A percentile compares a stretch with the other conserved stretches of the same genome.
These are phyloP conservation scores for Gossypium australe DNA, from an alignment of 345 rosid genomes.

Conservation along the genomic window DNA sequence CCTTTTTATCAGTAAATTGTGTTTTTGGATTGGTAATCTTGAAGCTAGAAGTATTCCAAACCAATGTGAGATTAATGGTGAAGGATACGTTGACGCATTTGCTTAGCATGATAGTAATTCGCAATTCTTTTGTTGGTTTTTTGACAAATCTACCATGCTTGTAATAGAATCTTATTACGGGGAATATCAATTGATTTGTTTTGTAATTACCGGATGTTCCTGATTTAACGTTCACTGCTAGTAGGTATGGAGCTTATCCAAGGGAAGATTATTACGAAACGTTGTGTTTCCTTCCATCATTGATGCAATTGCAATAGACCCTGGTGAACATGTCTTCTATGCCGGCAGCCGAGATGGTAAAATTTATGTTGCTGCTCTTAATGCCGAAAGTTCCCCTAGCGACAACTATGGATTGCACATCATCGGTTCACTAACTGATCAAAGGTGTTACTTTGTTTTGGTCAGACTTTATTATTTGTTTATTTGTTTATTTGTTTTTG, in stretches of 20 bases:
- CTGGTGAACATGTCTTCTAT: slow-evolving; percentile 75
- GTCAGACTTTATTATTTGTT: too few relatives aligned
- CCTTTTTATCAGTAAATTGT: background rate
- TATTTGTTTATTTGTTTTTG: background rate
- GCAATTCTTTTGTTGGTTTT: background rate
- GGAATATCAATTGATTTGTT: background rate
- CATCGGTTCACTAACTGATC: slow-evolving; percentile 56
- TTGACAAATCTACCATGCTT: background rate
- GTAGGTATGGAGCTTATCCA: slow-evolving; percentile 82
- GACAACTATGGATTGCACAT: slow-evolving; percentile 49
- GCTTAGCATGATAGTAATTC: background rate
- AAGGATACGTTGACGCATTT: background rate
- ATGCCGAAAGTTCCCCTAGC: slow-evolving; percentile 40
- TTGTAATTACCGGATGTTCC: background rate
- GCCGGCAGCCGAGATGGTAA: slow-evolving; percentile 83
- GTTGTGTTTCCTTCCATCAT: slow-evolving; percentile 65
- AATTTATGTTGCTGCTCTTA: slow-evolving; percentile 63
- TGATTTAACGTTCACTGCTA: background rate
- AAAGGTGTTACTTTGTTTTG: slow-evolving; percentile 21
- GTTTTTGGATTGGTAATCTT: background rate
- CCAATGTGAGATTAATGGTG: background rate
- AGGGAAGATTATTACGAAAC: slow-evolving; percentile 53
- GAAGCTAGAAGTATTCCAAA: background rate
- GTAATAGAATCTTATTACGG: background rate
- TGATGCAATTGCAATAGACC: slow-evolving; percentile 73